These are phyloP conservation scores for Ilex asprella DNA, from an alignment of 257 asterid genomes.

Conservation along the genomic window DNA sequence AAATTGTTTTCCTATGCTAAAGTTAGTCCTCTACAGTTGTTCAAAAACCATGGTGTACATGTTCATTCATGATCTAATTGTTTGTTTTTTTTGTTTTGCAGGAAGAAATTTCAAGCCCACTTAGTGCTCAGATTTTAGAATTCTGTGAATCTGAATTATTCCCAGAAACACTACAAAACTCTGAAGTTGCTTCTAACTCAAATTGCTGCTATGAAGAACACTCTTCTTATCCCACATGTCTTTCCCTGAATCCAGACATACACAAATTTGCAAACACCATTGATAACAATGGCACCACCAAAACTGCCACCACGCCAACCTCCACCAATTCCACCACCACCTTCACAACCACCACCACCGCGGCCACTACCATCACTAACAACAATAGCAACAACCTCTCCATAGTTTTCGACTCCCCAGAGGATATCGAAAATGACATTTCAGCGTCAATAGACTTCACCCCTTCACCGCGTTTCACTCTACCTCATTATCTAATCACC, in stretches of 20 bases:
- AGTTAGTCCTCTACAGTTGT: too few relatives aligned
- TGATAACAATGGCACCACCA: conserved; percentile 18
- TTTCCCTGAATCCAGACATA: conserved; percentile 31
- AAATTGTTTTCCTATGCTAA: too few relatives aligned
- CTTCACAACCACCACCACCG: conserved; percentile 1
- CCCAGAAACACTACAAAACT: not conserved
- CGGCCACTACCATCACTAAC: not conserved
- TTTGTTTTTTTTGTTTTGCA: not conserved
- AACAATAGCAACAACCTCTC: conserved; percentile 20
- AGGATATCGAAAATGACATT: conserved; percentile 60
- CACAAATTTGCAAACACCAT: conserved; percentile 19
- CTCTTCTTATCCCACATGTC: conserved; percentile 42
- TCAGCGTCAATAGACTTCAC: conserved; percentile 77
- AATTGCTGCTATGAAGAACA: conserved; percentile 35
- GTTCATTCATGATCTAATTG: not conserved
- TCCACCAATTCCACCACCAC: conserved; percentile 12
- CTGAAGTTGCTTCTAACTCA: not conserved
- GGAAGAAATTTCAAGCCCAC: not conserved
- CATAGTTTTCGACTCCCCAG: conserved; percentile 34
- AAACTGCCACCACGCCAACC: conserved; percentile 16
- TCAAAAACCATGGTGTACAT: too few relatives aligned
- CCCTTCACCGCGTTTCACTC: conserved; percentile 31
- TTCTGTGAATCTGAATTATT: not conserved
- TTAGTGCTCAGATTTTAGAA: not conserved
- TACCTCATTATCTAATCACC: conserved; percentile 33